Evolutionary conservation across 805 yeast genomes (phyloP).

Genomic region (Saccharomyces kudriavzevii): DNA sequence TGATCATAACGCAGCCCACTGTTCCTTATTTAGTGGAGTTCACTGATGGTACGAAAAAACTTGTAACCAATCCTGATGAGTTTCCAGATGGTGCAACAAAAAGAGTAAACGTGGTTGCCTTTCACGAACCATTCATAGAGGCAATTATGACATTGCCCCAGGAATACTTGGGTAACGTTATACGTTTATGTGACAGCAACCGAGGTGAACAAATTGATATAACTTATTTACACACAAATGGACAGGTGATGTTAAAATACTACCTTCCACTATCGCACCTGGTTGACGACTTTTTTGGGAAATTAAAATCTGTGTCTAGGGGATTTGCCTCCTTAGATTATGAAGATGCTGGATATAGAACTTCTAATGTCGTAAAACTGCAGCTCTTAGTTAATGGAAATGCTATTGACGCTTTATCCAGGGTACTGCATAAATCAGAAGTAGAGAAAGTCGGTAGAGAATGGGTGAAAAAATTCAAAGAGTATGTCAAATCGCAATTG

Average conservation of each 20-base stretch:
- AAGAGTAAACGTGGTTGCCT: conserved; percentile 34
- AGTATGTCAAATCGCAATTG: conserved; percentile 70
- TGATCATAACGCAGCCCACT: conserved; percentile 90
- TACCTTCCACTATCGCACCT: conserved; percentile 79
- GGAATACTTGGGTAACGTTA: conserved; percentile 81
- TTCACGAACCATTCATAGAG: conserved; percentile 82
- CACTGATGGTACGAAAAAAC: conserved; percentile 52
- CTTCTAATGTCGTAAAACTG: conserved; percentile 75
- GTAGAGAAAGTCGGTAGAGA: conserved; percentile 66
- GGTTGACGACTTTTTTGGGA: conserved; percentile 94
- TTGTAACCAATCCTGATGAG: conserved; percentile 84
- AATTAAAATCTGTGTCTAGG: conserved; percentile 76
- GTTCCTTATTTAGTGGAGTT: conserved; percentile 82
- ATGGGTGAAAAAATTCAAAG: conserved; percentile 76
- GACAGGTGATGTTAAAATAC: conserved; percentile 75
- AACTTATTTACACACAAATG: conserved; percentile 58
- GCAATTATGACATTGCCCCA: conserved; percentile 86
- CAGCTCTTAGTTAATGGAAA: conserved; percentile 84
- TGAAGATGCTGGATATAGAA: conserved; percentile 82
- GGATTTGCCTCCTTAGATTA: conserved; percentile 94
- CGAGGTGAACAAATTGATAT: conserved; percentile 79
- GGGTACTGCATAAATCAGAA: conserved; percentile 78
- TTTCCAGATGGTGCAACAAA: conserved; percentile 46
- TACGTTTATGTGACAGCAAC: conserved; percentile 74
- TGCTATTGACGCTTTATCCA: conserved; percentile 86